Base-by-base conservation (phyloP, 495 filamentous ascomycete genomes). In the Hypoxylon cercidicola region DNA sequence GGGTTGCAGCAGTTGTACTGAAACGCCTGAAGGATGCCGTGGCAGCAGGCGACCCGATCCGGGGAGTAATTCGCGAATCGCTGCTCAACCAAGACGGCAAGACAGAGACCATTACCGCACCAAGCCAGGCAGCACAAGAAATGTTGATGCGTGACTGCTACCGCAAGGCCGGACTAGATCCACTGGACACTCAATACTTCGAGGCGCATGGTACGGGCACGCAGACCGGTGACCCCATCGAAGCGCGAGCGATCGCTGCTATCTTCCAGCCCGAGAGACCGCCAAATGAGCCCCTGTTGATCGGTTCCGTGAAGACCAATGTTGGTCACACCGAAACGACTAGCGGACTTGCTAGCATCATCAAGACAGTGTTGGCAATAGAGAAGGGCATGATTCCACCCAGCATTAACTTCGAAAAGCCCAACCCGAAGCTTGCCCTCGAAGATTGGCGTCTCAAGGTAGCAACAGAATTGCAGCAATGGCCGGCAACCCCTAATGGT, bases 41-140 rank as follows among this genome's bases (percentile, higher is more conserved):
- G 1, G 12, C 23, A 0, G 78, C 79, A 35, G 73, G 75, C 1
- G 76, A 84, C 51, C 75, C 77, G 0, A 83, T 89, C 45, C 77
- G 85, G 7, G 83, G 78, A 4, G 75, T 90, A 0, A 84, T 91
- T 51, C 78, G 84, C 4, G 75, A 69, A 0, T 76, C 77, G 11
- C 77, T 72, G 0, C 55, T 79, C 30, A 88, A 88, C 57, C 57
- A 80, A 39, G 81, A 87, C 68, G 83, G 84, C 39, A 75, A 78
- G 13, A 70, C 68, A 0, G 60, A 72, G 0, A 78, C 79, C 4
- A 84, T 88, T 30, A 84, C 80, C 0, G 50, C 79, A 23, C 87
- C 87, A 0, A 82, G 72, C 51, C 70, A 64, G 3, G 71, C 73
- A 8, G 83, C 85, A 0, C 87, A 89, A 51, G 81, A 78, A 49